Evolutionary conservation across 2,329 filamentous ascomycete genomes (phyloP).

Genomic region (Neofusicoccum ribis): DNA sequence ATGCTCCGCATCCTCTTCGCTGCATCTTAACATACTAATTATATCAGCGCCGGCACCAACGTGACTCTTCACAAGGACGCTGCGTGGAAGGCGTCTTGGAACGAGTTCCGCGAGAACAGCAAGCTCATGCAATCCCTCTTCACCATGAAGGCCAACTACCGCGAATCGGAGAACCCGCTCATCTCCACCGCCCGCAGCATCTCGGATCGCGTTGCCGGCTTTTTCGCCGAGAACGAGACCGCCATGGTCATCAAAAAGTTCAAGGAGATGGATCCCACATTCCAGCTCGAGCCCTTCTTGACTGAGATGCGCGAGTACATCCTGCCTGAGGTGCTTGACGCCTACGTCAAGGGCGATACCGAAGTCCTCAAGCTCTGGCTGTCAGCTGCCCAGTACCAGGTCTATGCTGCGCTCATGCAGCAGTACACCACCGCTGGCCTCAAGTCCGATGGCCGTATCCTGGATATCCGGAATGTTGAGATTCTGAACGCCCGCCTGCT

Average conservation of each 20-base stretch:
- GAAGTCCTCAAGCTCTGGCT: conserved; percentile 93
- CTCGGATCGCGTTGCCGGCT: conserved; percentile 87
- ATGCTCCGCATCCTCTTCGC: conserved; percentile 44
- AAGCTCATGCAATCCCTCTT: conserved; percentile 87
- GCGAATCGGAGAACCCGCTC: conserved; percentile 95
- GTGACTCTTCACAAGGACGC: conserved; percentile 95
- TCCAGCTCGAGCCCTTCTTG: conserved; percentile 93
- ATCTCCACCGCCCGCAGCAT: conserved; percentile 92
- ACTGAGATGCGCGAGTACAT: conserved; percentile 98
- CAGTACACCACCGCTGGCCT: conserved; percentile 93
- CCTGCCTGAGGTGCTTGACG: conserved; percentile 92
- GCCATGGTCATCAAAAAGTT: conserved; percentile 98
- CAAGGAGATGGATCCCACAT: conserved; percentile 89
- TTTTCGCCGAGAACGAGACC: conserved; percentile 98
- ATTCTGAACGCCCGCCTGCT: conserved; percentile 78
- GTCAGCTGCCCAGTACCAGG: conserved; percentile 91
- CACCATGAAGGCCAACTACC: conserved; percentile 80
- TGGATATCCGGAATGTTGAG: conserved; percentile 94
- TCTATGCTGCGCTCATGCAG: conserved; percentile 94
- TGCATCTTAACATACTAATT: conserved; percentile 32
- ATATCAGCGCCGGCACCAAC: conserved; percentile 80
- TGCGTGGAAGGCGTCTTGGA: conserved; percentile 98
- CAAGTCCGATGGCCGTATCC: conserved; percentile 89
- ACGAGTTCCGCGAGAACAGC: conserved; percentile 87
- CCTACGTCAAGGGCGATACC: conserved; percentile 94